phyloP scores from a whole-genome alignment of 352 stramenopile genomes.

The Phytophthora tubulina region DNA sequence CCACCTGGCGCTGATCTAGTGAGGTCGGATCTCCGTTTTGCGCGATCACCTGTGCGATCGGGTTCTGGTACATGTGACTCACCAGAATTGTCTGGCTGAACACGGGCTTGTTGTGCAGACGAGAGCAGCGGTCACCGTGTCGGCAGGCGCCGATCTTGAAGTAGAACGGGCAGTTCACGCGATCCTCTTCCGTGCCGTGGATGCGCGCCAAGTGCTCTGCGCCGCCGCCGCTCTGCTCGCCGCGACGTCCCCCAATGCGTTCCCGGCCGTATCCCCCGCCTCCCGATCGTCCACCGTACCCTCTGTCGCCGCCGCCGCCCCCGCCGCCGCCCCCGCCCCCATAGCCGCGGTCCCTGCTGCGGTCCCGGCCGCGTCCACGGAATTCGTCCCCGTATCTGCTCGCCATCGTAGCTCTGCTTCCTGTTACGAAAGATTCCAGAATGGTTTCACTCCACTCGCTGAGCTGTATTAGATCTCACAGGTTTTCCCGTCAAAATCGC shows the following conservation, averaged over 20 bases:
- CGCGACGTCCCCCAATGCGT: conserved; percentile 57
- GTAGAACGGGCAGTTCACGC: conserved; percentile 99
- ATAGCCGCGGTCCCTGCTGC: conserved; percentile 75
- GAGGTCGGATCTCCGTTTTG: conserved; percentile 84
- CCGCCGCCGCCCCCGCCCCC: conserved; percentile 43
- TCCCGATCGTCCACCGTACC: conserved; percentile 53
- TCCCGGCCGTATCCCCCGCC: conserved; percentile 66
- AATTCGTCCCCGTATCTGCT: conserved; percentile 84
- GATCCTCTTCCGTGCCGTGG: conserved; percentile 97
- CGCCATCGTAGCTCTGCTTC: conserved; percentile 42
- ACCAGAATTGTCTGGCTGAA: conserved; percentile 99
- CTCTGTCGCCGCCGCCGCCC: conserved; percentile 41
- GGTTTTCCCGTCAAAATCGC: not conserved
- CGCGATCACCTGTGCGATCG: conserved; percentile 89
- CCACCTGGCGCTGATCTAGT: conserved; percentile 91
- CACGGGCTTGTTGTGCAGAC: conserved; percentile 98
- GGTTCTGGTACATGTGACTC: conserved; percentile 99
- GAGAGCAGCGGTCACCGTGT: conserved; percentile 98
- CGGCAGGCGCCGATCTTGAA: conserved; percentile 99
- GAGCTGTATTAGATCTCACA: not conserved
- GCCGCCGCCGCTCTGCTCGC: conserved; percentile 81
- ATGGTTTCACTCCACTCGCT: conserved; percentile 47
- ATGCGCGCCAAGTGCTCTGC: conserved; percentile 97
- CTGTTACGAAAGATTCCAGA: conserved; percentile 48
- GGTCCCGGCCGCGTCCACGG: conserved; percentile 69